phyloP scores from a whole-genome alignment of 1,284 basidiomycete species.

The Ustilago tritici region DNA sequence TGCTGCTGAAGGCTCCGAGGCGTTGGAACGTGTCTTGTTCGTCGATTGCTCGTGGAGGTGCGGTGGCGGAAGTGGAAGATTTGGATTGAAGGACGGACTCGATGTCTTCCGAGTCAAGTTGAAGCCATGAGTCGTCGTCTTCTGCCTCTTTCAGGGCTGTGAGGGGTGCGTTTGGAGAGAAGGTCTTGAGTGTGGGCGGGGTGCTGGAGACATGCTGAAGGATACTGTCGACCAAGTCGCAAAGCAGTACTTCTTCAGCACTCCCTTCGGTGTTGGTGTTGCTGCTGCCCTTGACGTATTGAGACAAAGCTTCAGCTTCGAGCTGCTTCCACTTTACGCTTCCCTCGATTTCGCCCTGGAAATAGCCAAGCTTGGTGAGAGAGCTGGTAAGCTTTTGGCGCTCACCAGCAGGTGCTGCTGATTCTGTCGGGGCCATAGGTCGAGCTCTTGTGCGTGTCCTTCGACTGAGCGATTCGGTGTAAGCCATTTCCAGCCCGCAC shows the following conservation, averaged over 20 bases:
- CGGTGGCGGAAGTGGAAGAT: background rate
- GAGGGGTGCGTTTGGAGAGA: background rate
- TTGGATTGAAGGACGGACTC: conserved; percentile 38
- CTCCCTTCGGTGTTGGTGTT: background rate
- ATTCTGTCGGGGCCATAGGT: conserved; percentile 1
- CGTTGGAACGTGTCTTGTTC: conserved; percentile 48
- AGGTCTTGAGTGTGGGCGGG: background rate
- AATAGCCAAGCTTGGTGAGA: conserved; percentile 58
- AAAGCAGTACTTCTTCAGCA: conserved; percentile 3
- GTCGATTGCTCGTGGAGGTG: conserved; percentile 16
- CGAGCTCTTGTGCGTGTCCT: conserved; percentile 14
- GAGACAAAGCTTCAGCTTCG: conserved; percentile 39
- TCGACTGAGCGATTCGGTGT: conserved; percentile 40
- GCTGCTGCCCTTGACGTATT: conserved; percentile 10
- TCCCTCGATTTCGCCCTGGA: conserved; percentile 52
- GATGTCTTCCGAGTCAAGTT: conserved; percentile 44
- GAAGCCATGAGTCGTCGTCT: conserved; percentile 61
- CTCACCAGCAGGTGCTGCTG: conserved; percentile 9
- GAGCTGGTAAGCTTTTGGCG: conserved; percentile 39
- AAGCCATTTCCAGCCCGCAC: conserved; percentile 62
- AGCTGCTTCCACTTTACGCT: conserved; percentile 60
- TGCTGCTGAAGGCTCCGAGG: conserved; percentile 54
- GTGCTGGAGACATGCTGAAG: background rate
- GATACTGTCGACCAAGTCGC: conserved; percentile 22
- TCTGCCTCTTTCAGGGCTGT: conserved; percentile 17